Percentiles rank a stretch among this genome's conserved stretches.
These are phyloP conservation scores for Ceratobasidium sp. DNA, from an alignment of 1,284 basidiomycete species.

Conservation along the genomic window DNA sequence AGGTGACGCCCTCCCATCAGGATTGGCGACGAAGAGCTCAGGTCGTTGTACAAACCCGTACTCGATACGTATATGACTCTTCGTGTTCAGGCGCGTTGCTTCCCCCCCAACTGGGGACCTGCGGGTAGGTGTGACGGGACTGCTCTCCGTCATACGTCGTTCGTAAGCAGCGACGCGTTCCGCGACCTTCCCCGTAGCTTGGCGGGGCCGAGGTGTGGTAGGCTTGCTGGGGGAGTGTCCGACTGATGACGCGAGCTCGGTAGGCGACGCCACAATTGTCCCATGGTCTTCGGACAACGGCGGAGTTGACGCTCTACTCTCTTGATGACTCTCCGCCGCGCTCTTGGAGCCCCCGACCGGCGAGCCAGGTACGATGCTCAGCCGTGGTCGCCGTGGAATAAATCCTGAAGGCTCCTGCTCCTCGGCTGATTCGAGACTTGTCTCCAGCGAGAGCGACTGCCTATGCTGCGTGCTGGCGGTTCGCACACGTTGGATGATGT, in stretches of 20 bases:
- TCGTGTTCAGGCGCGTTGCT: constrained; percentile 50
- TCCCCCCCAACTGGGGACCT: constrained; percentile 51
- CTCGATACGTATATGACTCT: constrained; percentile 51
- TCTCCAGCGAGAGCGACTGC: constrained; percentile 24
- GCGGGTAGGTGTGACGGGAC: constrained; percentile 40
- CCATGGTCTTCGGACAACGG: constrained; percentile 37
- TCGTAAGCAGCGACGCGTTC: constrained; percentile 56
- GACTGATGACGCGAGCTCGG: constrained; percentile 16
- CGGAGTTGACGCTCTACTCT: constrained; percentile 24
- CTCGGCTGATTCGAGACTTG: constrained; percentile 18
- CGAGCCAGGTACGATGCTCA: constrained; percentile 38
- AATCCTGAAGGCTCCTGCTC: constrained; percentile 45
- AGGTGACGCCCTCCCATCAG: constrained; percentile 54
- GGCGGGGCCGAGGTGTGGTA: constrained; percentile 46
- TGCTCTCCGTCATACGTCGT: constrained; percentile 50
- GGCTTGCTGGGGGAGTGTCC: constrained; percentile 8
- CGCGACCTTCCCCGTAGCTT: constrained; percentile 50
- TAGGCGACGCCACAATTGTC: constrained; percentile 27
- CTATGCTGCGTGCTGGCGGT: constrained; percentile 51
- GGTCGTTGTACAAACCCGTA: constrained; percentile 65
- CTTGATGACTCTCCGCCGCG: constrained; percentile 15
- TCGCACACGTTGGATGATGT: constrained; percentile 65
- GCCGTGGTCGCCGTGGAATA: constrained; percentile 42
- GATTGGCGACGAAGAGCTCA: constrained; percentile 67
- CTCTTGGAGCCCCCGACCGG: constrained; percentile 23